Conservation (phyloP, 441 rosid genomes). For the Populus tomentosa region DNA sequence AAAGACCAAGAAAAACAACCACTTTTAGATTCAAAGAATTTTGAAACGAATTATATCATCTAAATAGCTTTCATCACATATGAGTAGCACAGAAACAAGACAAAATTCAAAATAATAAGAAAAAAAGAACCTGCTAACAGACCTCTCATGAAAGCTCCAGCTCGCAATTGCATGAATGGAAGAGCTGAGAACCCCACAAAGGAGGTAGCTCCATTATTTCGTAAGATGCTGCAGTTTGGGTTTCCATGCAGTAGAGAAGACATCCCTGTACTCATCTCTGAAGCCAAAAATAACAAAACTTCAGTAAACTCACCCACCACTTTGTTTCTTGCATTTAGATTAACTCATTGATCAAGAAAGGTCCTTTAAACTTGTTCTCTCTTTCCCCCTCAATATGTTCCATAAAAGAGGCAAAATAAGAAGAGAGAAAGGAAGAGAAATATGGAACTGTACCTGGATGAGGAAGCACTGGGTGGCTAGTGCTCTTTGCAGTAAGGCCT, state of each 20-base stretch:
- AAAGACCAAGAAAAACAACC: background rate
- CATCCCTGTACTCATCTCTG: constrained; percentile 17
- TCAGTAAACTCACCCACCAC: background rate
- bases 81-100: background rate
- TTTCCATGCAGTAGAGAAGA: constrained; percentile 18
- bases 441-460: background rate
- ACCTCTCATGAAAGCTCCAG: constrained; percentile 20
- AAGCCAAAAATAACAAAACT: background rate
- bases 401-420: background rate
- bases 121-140: background rate
- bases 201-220: constrained; percentile 8
- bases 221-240: constrained; percentile 16
- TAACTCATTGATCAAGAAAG: background rate
- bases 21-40: background rate
- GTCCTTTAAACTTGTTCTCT: background rate
- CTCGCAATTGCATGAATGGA: constrained; percentile 12
- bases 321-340: background rate
- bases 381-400: background rate
- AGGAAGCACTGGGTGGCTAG: constrained; percentile 6
- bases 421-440: background rate
- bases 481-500: background rate
- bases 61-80: background rate
- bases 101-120: background rate
- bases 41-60: background rate
- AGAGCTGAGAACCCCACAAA: constrained; percentile 21